Evolutionary conservation across 2,329 filamentous ascomycete species (phyloP), one percentile per base, ranked within the genome.

Genomic region (Pseudonectria foliicola): DNA sequence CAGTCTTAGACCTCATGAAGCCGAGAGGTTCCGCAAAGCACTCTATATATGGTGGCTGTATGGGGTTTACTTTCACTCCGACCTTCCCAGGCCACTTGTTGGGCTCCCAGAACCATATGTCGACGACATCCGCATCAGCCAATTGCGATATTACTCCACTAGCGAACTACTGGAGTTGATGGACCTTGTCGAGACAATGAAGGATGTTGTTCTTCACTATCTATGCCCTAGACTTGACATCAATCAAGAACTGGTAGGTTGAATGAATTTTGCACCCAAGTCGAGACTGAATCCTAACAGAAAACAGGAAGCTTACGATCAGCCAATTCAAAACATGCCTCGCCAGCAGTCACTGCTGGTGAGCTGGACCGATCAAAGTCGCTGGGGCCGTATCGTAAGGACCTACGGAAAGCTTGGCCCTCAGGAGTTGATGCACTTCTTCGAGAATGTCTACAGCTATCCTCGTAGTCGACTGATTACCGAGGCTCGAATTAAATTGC

Each of bases 21-120:
- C 59, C 18, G 43, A 52, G n/a, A 63, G 70, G 31, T 60, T 75
- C 33, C 65, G 73, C 5, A 61, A 63, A 40, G 71, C 68, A 1
- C 51, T 76, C 21, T 73, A 71, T 33, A 55, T 61, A 23, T 77
- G 71, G 71, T 74, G 71, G 70, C 58, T 72, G 4, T 76, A 70
- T 42, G 61, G 68, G 6, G 62, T 63, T 24, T 67, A 71, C 40
- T 75, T 75, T 39, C 71, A 76, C 30, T 64, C 64, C 10, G 62
- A 64, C 23, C 54, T 57, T 25, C 61, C 56, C 8, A 53, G 57
- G 16, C 62, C 62, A 4, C 56, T 58, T 7, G 36, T 54, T 27
- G 61, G 60, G 2, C 53, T 61, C 29, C 62, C 62, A 0, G 60
- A 63, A 39, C 58, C 62, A 10, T 57, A 52, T 16, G 61, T 61